Evolutionary conservation across 352 stramenopile genomes (phyloP).

Genomic region (Globisporangium viniferum): DNA sequence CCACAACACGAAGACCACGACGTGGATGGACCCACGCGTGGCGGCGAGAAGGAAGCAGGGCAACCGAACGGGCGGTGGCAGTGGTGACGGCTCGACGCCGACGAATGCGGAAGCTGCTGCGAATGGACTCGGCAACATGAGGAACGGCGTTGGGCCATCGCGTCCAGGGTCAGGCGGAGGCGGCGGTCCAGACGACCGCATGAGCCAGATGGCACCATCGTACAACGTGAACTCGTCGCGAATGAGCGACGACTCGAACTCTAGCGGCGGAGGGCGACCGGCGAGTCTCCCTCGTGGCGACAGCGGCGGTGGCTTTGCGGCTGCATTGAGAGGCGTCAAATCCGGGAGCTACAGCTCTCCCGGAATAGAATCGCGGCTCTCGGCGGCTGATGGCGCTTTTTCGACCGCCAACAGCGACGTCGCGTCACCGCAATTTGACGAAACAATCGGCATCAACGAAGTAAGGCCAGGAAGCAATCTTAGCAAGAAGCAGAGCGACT

Average conservation of each 20-base stretch:
- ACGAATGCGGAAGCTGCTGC: conserved; percentile 11
- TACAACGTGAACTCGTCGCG: conserved; percentile 7
- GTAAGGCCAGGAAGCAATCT: conserved; percentile 8
- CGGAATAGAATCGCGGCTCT: background rate
- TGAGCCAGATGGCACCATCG: conserved; percentile 1
- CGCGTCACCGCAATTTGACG: conserved; percentile 10
- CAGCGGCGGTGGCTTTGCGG: background rate
- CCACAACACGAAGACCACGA: conserved; percentile 70
- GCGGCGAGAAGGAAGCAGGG: conserved; percentile 11
- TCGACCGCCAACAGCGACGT: background rate
- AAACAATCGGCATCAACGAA: background rate
- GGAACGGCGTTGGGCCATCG: background rate
- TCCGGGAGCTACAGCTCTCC: background rate
- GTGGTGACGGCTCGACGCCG: conserved; percentile 15
- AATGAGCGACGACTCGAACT: conserved; percentile 15
- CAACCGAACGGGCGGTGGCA: conserved; percentile 17
- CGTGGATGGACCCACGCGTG: conserved; percentile 79
- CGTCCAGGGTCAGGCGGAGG: background rate
- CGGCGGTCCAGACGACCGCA: background rate
- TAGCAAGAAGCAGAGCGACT: conserved; percentile 19
- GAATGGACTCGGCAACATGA: conserved; percentile 3
- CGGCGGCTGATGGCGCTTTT: background rate
- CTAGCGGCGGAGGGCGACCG: conserved; percentile 1
- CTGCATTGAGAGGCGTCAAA: background rate
- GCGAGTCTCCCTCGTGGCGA: background rate